A percentile compares a stretch with the other conserved stretches of the same genome.
Conservation (phyloP, 139 green algal species). For the Ettlia oleoabundans region DNA sequence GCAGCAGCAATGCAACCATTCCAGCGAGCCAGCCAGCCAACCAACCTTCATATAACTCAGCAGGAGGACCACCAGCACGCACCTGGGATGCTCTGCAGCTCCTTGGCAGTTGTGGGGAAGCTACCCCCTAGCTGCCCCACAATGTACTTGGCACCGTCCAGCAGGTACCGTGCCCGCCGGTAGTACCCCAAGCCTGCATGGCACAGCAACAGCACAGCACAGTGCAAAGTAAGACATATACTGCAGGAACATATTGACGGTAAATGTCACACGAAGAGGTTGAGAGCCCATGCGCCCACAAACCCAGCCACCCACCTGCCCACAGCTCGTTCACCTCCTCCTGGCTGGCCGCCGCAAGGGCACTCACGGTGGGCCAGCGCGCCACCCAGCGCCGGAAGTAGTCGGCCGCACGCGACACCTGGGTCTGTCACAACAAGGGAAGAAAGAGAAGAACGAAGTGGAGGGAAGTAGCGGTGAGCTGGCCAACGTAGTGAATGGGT, state of each 20-base stretch:
- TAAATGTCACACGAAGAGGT: too few species aligned
- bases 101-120: constrained; percentile 74
- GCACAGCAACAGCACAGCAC: neutral
- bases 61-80: neutral
- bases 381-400: constrained; percentile 79
- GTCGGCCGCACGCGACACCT: constrained; percentile 58
- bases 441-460: neutral
- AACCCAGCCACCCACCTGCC: constrained; percentile 51
- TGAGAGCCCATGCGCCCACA: too few species aligned
- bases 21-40: too few species aligned
- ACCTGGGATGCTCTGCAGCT: constrained; percentile 78
- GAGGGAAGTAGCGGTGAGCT: neutral
- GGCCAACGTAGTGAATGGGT: neutral
- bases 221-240: too few species aligned
- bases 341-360: constrained; percentile 76
- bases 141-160: constrained; percentile 89
- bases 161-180: constrained; percentile 88
- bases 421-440: constrained; percentile 35
- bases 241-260: too few species aligned
- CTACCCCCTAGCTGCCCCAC: constrained; percentile 62
- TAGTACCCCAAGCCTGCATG: constrained; percentile 96
- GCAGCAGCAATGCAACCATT: too few species aligned
- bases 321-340: constrained; percentile 93
- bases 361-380: constrained; percentile 84
- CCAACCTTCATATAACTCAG: too few species aligned